These are phyloP conservation scores for Ustilago cynodontis DNA, from an alignment of 1,284 basidiomycete species.

Conservation along the genomic window DNA sequence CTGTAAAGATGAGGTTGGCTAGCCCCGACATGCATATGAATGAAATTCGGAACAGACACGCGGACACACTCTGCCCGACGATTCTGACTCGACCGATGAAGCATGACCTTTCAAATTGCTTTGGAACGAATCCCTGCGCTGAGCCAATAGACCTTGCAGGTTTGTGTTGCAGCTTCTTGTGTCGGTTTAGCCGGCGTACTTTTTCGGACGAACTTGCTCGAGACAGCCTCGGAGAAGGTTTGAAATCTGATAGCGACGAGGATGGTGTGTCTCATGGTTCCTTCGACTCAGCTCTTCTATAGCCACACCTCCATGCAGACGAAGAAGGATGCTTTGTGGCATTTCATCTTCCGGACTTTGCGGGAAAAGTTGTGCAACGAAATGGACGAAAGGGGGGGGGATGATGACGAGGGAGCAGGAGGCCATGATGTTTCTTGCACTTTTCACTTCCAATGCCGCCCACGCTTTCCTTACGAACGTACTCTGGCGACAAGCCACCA, in stretches of 20 bases:
- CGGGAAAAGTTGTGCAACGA: neutral
- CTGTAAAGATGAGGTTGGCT: too few species aligned
- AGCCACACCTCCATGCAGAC: too few species aligned
- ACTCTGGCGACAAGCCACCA: neutral
- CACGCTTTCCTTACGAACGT: neutral
- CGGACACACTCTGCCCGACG: neutral
- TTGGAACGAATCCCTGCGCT: neutral
- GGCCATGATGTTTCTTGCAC: neutral
- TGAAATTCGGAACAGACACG: conserved; percentile 4
- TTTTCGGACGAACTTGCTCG: neutral
- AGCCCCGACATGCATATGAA: neutral
- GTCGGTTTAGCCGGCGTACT: neutral
- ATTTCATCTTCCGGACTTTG: neutral
- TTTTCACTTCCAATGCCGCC: neutral
- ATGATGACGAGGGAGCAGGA: neutral
- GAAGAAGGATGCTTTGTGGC: too few species aligned
- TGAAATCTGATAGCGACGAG: neutral
- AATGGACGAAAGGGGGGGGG: neutral
- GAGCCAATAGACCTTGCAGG: neutral
- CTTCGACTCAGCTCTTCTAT: too few species aligned
- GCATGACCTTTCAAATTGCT: neutral
- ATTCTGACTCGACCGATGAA: neutral
- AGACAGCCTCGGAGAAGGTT: neutral
- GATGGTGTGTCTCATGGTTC: neutral
- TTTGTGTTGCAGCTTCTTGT: neutral